Percentiles rank a stretch among this genome's conserved stretches.
phyloP scores from a whole-genome alignment of 2,329 filamentous ascomycete species.

The Hirsutella thompsonii region DNA sequence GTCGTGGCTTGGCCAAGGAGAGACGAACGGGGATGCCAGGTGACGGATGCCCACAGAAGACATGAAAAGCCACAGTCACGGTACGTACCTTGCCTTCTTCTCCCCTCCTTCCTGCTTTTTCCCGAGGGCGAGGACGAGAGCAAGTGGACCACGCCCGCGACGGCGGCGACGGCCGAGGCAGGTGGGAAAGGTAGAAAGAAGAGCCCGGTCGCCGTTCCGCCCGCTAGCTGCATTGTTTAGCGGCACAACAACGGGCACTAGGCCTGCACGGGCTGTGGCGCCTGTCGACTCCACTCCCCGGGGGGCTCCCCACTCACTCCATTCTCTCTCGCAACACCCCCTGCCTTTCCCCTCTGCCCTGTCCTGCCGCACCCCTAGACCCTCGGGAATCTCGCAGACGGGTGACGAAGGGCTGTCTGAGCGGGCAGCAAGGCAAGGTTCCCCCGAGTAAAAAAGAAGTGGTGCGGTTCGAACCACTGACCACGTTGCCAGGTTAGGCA shows the following conservation, averaged over 20 bases:
- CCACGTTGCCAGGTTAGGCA: no score
- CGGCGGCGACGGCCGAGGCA: not conserved
- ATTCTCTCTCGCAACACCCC: no score
- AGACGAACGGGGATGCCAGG: no score
- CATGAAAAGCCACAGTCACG: no score
- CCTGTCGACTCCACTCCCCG: not conserved
- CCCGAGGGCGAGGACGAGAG: no score
- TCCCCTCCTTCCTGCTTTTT: no score
- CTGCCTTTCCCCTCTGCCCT: no score
- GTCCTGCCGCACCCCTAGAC: not conserved
- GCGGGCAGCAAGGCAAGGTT: not conserved
- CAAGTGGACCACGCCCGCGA: not conserved
- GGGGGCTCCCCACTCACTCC: no score
- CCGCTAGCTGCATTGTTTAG: not conserved
- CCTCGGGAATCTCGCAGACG: conserved; percentile 2
- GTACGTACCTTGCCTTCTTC: not conserved
- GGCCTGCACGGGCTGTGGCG: not conserved
- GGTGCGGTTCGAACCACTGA: no score
- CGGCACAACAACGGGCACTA: not conserved
- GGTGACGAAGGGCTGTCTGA: not conserved
- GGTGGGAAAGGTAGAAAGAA: not conserved
- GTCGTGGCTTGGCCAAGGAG: no score
- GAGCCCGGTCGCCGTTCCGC: not conserved
- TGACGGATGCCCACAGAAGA: no score
- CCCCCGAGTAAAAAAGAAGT: no score